A percentile compares a stretch with the other conserved stretches of the same genome.
These are phyloP conservation scores for Heliophila coronopifolia DNA, from an alignment of 441 rosid genomes.

Conservation along the genomic window DNA sequence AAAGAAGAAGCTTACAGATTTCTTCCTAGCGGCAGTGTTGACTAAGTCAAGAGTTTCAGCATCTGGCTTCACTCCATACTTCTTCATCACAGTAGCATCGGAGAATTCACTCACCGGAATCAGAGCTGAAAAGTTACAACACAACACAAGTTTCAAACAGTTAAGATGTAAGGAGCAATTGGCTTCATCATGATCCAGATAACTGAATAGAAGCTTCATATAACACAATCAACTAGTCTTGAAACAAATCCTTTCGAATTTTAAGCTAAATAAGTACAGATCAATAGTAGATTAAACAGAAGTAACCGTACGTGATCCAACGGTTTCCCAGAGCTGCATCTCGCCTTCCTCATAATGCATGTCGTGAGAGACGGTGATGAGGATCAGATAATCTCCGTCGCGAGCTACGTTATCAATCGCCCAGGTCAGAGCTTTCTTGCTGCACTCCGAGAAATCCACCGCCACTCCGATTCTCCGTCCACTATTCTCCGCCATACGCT, in stretches of 20 bases:
- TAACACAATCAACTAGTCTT: background rate
- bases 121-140: slow-evolving; percentile 41
- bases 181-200: slow-evolving; percentile 2
- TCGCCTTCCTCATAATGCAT: slow-evolving; percentile 70
- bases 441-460: slow-evolving; percentile 81
- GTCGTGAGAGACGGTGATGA: slow-evolving; percentile 47
- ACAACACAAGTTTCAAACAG: background rate
- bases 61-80: slow-evolving; percentile 69
- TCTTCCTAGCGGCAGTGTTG: slow-evolving; percentile 47
- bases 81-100: slow-evolving; percentile 56
- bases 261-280: background rate
- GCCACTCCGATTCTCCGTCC: slow-evolving; percentile 80
- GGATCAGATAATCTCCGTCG: slow-evolving; percentile 70
- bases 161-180: background rate
- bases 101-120: slow-evolving; percentile 62
- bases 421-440: slow-evolving; percentile 77
- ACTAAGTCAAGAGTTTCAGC: slow-evolving; percentile 62
- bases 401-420: slow-evolving; percentile 70
- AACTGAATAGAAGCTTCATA: background rate
- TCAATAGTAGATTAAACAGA: background rate
- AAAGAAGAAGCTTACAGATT: slow-evolving; percentile 36
- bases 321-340: slow-evolving; percentile 82
- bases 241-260: background rate
- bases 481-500: slow-evolving; percentile 40
- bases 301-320: slow-evolving; percentile 64